Base-by-base conservation (phyloP, 495 filamentous ascomycete genomes). In the Penicillium mononematosum region DNA sequence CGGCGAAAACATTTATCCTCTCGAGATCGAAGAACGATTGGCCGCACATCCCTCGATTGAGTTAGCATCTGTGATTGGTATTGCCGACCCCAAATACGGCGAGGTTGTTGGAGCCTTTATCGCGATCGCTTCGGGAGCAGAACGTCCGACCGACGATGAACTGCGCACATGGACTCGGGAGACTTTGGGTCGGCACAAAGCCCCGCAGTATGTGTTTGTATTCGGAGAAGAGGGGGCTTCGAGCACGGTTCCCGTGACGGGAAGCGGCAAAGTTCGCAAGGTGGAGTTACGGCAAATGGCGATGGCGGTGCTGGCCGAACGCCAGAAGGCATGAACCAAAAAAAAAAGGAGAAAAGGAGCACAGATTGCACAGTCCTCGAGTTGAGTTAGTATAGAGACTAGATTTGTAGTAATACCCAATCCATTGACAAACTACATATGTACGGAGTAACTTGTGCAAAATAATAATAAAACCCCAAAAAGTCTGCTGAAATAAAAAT, bases 1-100 rank as follows among this genome's bases (percentile, higher is more conserved):
- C 43, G 91, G 91, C 6, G 90, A 96, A 72, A 96, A 96, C 67
- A 88, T 89, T 57, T 88, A 88, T 60, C 87, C 87, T 2, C 75
- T 88, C 17, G 85, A 90, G 63, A 88, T 89, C 55, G 87, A 90
- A 70, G 83, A 86, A 62, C 76, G 85, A n/a, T 72, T 90, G 5
- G 60, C 81, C 2, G 69, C 72, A 14, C 85, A 89, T 65, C 75
- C 83, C 1, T 69, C 73, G 3, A 76, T 90, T 22, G 56, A 71
- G 0, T 63, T 79, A 4, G 85, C 86, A 1, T 75, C 84, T 20
- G 86, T 88, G 0, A 80, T 88, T 48, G 87, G 85, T 3, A 72
- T 90, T 5, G 78, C 82, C 27, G 78, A 88, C 56, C 70, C 70
- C 2, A 80, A 82, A 57, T 88, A 87, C 53, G 87, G 85, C 38